These are phyloP conservation scores for Lichtheimia corymbifera DNA, from an alignment of 371 early-diverging fungal species.

Conservation along the genomic window DNA sequence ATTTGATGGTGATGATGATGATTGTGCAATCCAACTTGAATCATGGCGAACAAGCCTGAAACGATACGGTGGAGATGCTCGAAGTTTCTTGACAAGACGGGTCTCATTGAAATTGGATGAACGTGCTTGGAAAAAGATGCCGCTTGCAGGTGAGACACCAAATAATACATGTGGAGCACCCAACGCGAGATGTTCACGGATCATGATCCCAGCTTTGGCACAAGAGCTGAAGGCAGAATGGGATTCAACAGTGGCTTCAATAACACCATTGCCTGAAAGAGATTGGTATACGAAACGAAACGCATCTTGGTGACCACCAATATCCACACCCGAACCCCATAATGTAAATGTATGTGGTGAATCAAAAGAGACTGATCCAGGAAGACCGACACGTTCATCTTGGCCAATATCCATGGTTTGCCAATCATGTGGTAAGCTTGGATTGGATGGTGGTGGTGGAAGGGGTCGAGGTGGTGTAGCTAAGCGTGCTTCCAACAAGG, in stretches of 20 bases:
- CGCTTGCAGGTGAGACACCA: conserved; percentile 44
- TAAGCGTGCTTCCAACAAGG: conserved; percentile 33
- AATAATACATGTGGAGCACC: conserved; percentile 42
- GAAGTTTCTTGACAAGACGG: conserved; percentile 32
- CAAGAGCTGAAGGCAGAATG: conserved; percentile 49
- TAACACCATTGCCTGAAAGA: conserved; percentile 22
- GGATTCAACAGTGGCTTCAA: conserved; percentile 35
- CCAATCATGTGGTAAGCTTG: conserved; percentile 45
- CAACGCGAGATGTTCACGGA: conserved; percentile 43
- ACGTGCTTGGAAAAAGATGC: conserved; percentile 38
- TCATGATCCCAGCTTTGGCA: conserved; percentile 52
- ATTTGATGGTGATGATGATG: neutral
- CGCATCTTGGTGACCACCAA: conserved; percentile 34
- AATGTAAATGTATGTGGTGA: conserved; percentile 40
- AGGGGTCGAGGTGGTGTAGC: conserved; percentile 33
- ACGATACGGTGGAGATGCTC: conserved; percentile 41
- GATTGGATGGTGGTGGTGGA: conserved; percentile 43
- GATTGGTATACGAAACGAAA: conserved; percentile 47
- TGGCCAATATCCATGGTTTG: conserved; percentile 50
- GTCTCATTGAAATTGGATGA: conserved; percentile 27
- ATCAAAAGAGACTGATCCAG: conserved; percentile 48
- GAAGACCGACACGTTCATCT: conserved; percentile 35
- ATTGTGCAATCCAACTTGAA: conserved; percentile 14
- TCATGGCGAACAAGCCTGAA: conserved; percentile 30
- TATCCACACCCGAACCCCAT: conserved; percentile 49